Percentiles rank a stretch among this genome's conserved stretches.
These are phyloP conservation scores for Silene uniflora DNA, from an alignment of 148 eudicot genomes.

Conservation along the genomic window DNA sequence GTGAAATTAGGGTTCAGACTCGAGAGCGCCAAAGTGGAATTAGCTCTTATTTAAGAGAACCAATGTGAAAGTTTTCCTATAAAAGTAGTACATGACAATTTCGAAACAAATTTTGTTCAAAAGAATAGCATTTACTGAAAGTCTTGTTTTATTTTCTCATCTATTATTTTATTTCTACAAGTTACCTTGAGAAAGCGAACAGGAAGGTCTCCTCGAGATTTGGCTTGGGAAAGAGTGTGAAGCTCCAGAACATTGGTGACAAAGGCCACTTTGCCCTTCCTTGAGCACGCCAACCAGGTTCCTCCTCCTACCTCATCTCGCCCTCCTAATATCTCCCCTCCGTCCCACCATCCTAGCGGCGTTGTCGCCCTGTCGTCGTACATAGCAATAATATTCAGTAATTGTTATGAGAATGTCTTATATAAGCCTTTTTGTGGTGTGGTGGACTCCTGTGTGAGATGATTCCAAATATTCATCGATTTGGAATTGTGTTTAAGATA, in stretches of 20 bases:
- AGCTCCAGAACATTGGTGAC: slow-evolving; percentile 72
- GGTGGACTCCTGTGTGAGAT: background rate
- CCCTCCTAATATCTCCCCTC: slow-evolving; percentile 67
- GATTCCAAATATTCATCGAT: no score
- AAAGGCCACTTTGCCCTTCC: slow-evolving; percentile 56
- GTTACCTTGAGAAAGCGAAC: slow-evolving; percentile 53
- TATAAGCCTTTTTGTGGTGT: background rate
- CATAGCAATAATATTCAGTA: background rate
- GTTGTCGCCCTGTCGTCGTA: slow-evolving; percentile 44
- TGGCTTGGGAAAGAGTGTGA: slow-evolving; percentile 49
- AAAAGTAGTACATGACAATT: no score
- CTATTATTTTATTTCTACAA: background rate
- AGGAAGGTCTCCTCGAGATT: slow-evolving; percentile 66
- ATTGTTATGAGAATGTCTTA: background rate
- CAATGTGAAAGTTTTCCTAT: no score
- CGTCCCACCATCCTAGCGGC: slow-evolving; percentile 68
- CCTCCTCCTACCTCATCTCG: slow-evolving; percentile 72
- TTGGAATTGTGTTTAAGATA: no score
- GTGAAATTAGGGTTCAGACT: no score
- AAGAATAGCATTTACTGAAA: no score
- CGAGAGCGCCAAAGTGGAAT: background rate
- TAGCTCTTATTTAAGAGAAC: no score
- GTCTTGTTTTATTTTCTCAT: background rate
- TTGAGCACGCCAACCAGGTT: slow-evolving; percentile 69
- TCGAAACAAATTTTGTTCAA: background rate